Conservation (phyloP, 169 alveolate genomes). For the Eimeria falciformis region DNA sequence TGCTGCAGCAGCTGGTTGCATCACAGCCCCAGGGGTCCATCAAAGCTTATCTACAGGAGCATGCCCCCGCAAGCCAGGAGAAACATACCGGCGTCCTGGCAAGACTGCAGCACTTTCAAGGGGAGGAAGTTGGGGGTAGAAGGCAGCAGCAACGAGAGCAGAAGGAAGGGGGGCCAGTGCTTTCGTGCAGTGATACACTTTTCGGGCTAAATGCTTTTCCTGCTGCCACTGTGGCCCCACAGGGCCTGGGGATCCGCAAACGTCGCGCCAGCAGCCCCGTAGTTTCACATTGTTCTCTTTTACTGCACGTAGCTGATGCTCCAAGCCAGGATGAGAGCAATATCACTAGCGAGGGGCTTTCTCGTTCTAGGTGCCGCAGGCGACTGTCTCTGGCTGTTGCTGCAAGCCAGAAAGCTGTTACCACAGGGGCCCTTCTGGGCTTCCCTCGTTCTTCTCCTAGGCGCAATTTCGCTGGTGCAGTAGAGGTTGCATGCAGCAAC, state of each 20-base stretch:
- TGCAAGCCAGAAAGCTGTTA: neutral
- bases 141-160: constrained; percentile 30
- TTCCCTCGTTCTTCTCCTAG: neutral
- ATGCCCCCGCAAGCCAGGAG: neutral
- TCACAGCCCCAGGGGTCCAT: neutral
- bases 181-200: neutral
- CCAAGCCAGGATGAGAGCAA: neutral
- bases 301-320: neutral
- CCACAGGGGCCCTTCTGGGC: constrained; percentile 1
- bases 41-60: constrained; percentile 15
- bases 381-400: constrained; percentile 42
- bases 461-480: constrained; percentile 21
- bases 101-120: neutral
- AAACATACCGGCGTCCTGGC: constrained; percentile 6
- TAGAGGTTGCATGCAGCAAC: constrained; percentile 36
- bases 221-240: neutral
- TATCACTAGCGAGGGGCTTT: neutral
- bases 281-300: constrained; percentile 12
- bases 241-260: constrained; percentile 52
- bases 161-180: constrained; percentile 19
- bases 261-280: constrained; percentile 71
- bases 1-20: constrained; percentile 61
- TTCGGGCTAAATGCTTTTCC: neutral
- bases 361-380: constrained; percentile 22
- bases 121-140: neutral